Conservation (phyloP, 2,329 filamentous ascomycete species). For the Colletotrichum sp. region DNA sequence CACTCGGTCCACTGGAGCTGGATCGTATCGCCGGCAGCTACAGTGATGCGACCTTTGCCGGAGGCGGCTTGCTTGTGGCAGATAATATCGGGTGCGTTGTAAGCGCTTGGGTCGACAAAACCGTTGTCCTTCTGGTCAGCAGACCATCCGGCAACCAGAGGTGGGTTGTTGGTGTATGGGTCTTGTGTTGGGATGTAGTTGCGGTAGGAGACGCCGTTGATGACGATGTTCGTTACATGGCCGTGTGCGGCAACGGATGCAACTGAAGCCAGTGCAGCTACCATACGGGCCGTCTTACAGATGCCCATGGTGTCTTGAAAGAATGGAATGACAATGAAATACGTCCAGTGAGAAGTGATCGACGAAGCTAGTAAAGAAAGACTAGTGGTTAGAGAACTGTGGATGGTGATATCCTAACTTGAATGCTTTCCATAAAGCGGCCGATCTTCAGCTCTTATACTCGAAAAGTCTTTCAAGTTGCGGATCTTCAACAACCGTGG, state of each 20-base stretch:
- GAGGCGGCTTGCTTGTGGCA: constrained; percentile 50
- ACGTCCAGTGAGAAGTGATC: not conserved
- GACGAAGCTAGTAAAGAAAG: not conserved
- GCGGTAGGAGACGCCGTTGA: constrained; percentile 47
- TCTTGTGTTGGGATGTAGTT: constrained; percentile 40
- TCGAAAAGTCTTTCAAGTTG: not conserved
- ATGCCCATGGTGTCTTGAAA: constrained; percentile 25
- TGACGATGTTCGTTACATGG: constrained; percentile 45
- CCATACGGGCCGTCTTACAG: constrained; percentile 24
- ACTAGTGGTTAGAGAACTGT: not conserved
- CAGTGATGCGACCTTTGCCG: constrained; percentile 42
- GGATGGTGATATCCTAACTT: not conserved
- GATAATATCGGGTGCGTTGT: constrained; percentile 48
- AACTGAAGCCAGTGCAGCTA: constrained; percentile 27
- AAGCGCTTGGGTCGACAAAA: constrained; percentile 52
- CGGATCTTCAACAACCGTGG: not conserved
- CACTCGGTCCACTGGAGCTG: constrained; percentile 54
- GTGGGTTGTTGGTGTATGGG: constrained; percentile 14
- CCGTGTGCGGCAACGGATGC: constrained; percentile 41
- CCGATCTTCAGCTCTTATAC: constrained; percentile 1
- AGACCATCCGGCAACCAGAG: constrained; percentile 40
- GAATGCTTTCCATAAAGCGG: not conserved
- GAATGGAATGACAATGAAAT: not conserved
- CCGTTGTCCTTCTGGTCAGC: constrained; percentile 48
- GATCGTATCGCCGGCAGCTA: constrained; percentile 50